These are phyloP conservation scores for Penicillium egyptiacum DNA, from an alignment of 495 filamentous ascomycete species.

Conservation along the genomic window DNA sequence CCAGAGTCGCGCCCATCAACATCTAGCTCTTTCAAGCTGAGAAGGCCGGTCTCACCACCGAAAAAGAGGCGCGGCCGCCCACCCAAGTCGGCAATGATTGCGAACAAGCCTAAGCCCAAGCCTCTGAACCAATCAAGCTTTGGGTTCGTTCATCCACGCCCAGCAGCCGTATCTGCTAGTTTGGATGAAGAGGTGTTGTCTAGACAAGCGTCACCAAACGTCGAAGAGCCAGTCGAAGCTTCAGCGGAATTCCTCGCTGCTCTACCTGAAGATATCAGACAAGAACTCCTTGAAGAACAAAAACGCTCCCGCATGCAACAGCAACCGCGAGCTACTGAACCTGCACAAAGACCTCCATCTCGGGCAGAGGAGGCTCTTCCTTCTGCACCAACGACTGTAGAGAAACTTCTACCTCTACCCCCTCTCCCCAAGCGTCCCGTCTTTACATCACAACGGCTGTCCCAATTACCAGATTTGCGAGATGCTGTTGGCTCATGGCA, in stretches of 20 bases:
- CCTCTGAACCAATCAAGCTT: conserved; percentile 69
- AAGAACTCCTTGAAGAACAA: conserved; percentile 74
- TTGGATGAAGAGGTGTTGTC: conserved; percentile 11
- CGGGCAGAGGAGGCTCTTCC: conserved; percentile 14
- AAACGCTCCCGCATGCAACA: conserved; percentile 55
- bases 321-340: conserved; percentile 35
- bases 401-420: conserved; percentile 49
- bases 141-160: conserved; percentile 55
- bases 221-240: conserved; percentile 43
- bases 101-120: conserved; percentile 42
- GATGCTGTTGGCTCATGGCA: conserved; percentile 67
- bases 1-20: conserved; percentile 52
- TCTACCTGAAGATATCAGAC: conserved; percentile 75
- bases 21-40: conserved; percentile 35
- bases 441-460: conserved; percentile 64
- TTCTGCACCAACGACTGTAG: conserved; percentile 3
- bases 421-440: conserved; percentile 57
- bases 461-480: conserved; percentile 54
- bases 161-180: conserved; percentile 18
- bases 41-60: conserved; percentile 54
- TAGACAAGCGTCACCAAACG: conserved; percentile 21
- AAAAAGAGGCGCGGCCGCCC: conserved; percentile 58
- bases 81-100: conserved; percentile 36
- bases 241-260: conserved; percentile 76
- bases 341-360: conserved; percentile 17